A percentile compares a stretch with the other conserved stretches of the same genome.
Conservation (phyloP, 2,329 filamentous ascomycete genomes). For the Pseudogymnoascus destructans region DNA sequence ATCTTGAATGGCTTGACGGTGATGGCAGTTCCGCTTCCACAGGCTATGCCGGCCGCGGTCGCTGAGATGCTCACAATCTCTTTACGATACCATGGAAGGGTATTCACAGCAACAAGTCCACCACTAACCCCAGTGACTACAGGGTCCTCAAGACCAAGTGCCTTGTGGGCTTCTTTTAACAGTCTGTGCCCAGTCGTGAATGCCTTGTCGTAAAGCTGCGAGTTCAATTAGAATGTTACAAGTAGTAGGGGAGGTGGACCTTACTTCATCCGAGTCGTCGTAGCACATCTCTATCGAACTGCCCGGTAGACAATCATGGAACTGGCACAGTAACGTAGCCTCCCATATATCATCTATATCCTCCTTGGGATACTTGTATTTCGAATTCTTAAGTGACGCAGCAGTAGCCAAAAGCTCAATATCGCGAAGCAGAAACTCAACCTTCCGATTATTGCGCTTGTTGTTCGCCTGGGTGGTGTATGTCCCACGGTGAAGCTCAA, state of each 20-base stretch:
- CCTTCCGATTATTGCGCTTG: constrained; percentile 82
- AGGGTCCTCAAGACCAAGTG: constrained; percentile 48
- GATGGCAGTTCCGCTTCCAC: constrained; percentile 41
- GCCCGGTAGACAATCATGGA: constrained; percentile 92
- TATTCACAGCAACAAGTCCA: constrained; percentile 60
- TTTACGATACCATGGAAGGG: constrained; percentile 70
- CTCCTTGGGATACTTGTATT: constrained; percentile 83
- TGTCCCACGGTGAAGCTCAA: constrained; percentile 91
- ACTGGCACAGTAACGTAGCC: constrained; percentile 78
- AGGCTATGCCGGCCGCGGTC: constrained; percentile 40
- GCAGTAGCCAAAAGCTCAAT: constrained; percentile 80
- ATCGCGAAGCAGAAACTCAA: constrained; percentile 75
- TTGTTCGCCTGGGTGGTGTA: constrained; percentile 98
- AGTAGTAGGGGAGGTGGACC: constrained; percentile 12
- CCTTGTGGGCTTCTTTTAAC: constrained; percentile 53
- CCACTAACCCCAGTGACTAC: constrained; percentile 30
- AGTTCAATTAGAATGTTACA: neutral
- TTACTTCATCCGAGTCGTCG: constrained; percentile 74
- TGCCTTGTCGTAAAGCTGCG: constrained; percentile 63
- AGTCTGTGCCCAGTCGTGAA: constrained; percentile 65
- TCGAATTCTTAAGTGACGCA: constrained; percentile 57
- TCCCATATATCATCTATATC: constrained; percentile 98
- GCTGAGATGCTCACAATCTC: constrained; percentile 56
- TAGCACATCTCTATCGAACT: constrained; percentile 98
- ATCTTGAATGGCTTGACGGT: constrained; percentile 38